A percentile compares a stretch with the other conserved stretches of the same genome.
phyloP scores from a whole-genome alignment of 306 rosid genomes.

The Begonia fuchsioides region DNA sequence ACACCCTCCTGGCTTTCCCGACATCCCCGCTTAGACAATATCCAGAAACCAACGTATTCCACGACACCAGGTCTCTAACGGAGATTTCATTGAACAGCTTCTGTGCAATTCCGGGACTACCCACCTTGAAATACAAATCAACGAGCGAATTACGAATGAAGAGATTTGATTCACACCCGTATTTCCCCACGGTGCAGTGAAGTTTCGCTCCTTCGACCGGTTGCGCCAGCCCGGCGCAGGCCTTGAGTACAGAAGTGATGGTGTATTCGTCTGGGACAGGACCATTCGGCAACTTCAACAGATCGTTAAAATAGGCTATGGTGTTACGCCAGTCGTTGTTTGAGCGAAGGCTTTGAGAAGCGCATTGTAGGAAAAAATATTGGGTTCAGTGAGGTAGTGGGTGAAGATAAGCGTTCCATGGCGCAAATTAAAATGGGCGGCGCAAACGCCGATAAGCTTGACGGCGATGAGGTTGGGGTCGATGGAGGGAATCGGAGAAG shows the following conservation, averaged over 20 bases:
- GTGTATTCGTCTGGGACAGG: conserved; percentile 28
- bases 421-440: conserved; percentile 12
- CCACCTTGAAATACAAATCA: conserved; percentile 22
- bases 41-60: conserved; percentile 31
- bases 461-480: conserved; percentile 27
- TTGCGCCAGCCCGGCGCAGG: conserved; percentile 28
- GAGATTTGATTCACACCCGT: conserved; percentile 26
- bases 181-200: conserved; percentile 21
- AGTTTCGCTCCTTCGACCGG: conserved; percentile 19
- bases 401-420: conserved; percentile 15
- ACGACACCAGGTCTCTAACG: conserved; percentile 23
- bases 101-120: conserved; percentile 11
- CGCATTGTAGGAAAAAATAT: conserved; percentile 21
- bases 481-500: conserved; percentile 20
- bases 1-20: conserved; percentile 14
- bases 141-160: conserved; percentile 23
- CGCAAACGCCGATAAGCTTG: conserved; percentile 26
- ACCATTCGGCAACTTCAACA: conserved; percentile 10
- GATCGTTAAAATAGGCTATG: conserved; percentile 14
- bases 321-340: conserved; percentile 23
- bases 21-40: conserved; percentile 17
- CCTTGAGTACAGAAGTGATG: conserved; percentile 33
- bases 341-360: conserved; percentile 32
- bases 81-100: conserved; percentile 20
- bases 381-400: conserved; percentile 18